A percentile compares a stretch with the other conserved stretches of the same genome.
Evolutionary conservation across 2,329 filamentous ascomycete genomes (phyloP).

Genomic region (Cytospora schulzeri): DNA sequence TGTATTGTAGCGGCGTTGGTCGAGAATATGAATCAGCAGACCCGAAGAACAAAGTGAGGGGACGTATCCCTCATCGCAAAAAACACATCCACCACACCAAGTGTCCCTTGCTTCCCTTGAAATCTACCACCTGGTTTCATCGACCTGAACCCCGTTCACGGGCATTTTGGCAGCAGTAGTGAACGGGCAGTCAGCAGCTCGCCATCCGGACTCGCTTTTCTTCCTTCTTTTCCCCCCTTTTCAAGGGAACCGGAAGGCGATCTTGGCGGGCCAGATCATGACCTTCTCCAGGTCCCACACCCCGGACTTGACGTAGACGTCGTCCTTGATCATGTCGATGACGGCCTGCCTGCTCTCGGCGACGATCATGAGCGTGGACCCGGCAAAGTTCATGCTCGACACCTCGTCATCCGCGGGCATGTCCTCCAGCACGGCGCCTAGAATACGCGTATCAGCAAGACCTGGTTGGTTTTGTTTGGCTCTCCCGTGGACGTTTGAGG

Average conservation of each 20-base stretch:
- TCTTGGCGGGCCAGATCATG: slow-evolving; percentile 53
- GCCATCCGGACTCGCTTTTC: no score
- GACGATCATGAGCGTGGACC: slow-evolving; percentile 68
- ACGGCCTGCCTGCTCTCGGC: slow-evolving; percentile 73
- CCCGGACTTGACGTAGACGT: slow-evolving; percentile 70
- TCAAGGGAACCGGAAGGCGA: slow-evolving; percentile 43
- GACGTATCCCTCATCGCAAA: background rate
- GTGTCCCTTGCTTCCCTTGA: background rate
- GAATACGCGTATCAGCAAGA: slow-evolving; percentile 9
- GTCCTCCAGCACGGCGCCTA: slow-evolving; percentile 68
- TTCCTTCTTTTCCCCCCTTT: no score
- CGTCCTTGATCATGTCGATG: slow-evolving; percentile 64
- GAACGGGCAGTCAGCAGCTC: background rate
- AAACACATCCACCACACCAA: no score
- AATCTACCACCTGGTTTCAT: background rate
- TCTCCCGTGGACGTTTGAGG: background rate
- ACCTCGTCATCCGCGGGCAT: slow-evolving; percentile 63
- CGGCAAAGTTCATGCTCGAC: slow-evolving; percentile 68
- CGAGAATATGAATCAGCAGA: slow-evolving; percentile 4
- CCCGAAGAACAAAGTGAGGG: background rate
- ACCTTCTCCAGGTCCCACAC: slow-evolving; percentile 80
- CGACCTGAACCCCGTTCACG: background rate
- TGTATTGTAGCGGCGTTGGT: slow-evolving; percentile 4
- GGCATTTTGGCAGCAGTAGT: background rate
- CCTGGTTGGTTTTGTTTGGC: no score